Evolutionary conservation across 768 basidiomycete species (phyloP).

Genomic region (Inosperma sp.): DNA sequence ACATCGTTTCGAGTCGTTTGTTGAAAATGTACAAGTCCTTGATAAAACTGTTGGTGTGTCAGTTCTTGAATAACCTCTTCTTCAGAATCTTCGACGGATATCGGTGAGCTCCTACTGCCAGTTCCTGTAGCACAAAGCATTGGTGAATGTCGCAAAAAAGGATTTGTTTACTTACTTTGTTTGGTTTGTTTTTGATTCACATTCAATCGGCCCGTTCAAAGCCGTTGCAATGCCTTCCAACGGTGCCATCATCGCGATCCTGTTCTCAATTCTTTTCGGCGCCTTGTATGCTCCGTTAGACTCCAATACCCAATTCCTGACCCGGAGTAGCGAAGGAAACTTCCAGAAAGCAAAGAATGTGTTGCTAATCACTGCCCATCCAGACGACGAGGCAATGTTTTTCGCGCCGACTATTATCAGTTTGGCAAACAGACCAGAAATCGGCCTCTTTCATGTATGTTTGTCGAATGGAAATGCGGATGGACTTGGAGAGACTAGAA

Average conservation of each 20-base stretch:
- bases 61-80: constrained; percentile 35
- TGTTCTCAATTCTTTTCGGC: constrained; percentile 30
- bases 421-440: constrained; percentile 31
- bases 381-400: constrained; percentile 94
- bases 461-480: constrained; percentile 78
- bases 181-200: neutral
- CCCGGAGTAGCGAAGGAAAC: constrained; percentile 16
- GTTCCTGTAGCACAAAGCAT: constrained; percentile 22
- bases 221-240: constrained; percentile 19
- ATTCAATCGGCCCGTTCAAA: neutral
- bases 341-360: constrained; percentile 31
- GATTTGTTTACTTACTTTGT: constrained; percentile 7
- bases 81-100: constrained; percentile 39
- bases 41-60: constrained; percentile 14
- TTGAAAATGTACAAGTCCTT: constrained; percentile 6
- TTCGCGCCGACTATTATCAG: constrained; percentile 79
- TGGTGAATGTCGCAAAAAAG: constrained; percentile 1
- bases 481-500: constrained; percentile 61
- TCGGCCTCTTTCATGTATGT: constrained; percentile 43
- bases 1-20: constrained; percentile 2
- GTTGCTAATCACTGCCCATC: constrained; percentile 84
- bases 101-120: constrained; percentile 35
- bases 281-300: constrained; percentile 30
- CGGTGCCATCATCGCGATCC: constrained; percentile 22
- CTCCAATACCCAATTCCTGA: constrained; percentile 23